phyloP scores from a whole-genome alignment of 371 early-diverging fungal genomes.

The Cokeromyces recurvatus region DNA sequence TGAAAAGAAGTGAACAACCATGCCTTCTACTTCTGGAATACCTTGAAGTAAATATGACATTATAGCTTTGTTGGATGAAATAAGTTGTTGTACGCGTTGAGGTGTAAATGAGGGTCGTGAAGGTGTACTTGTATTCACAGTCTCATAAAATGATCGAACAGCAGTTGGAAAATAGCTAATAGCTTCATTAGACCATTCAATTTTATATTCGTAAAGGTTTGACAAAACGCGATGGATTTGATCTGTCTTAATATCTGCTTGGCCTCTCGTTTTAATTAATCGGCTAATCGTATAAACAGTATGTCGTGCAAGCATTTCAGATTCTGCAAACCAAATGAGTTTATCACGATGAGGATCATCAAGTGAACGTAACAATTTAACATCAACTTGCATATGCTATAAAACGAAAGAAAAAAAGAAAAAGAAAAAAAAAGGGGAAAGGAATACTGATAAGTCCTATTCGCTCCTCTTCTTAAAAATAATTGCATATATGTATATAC shows the following conservation, averaged over 20 bases:
- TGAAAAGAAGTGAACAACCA: constrained; percentile 48
- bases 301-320: constrained; percentile 58
- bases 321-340: constrained; percentile 63
- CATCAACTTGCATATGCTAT: constrained; percentile 58
- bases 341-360: constrained; percentile 60
- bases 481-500: no score
- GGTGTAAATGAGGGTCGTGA: constrained; percentile 31
- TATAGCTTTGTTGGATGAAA: constrained; percentile 27
- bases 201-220: constrained; percentile 46
- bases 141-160: constrained; percentile 46
- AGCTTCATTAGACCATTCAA: constrained; percentile 56
- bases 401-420: no score
- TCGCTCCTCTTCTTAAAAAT: no score
- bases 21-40: constrained; percentile 27
- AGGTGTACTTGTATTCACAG: constrained; percentile 12
- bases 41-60: constrained; percentile 34
- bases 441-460: no score
- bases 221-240: constrained; percentile 50
- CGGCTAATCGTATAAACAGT: constrained; percentile 55
- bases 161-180: constrained; percentile 52
- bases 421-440: no score
- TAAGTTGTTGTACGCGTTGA: constrained; percentile 23
- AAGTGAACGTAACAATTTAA: constrained; percentile 53
- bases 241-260: constrained; percentile 56
- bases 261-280: constrained; percentile 60